Percentiles rank a stretch among this genome's conserved stretches.
Conservation (phyloP, 306 rosid genomes). For the Cicer cuneatum region DNA sequence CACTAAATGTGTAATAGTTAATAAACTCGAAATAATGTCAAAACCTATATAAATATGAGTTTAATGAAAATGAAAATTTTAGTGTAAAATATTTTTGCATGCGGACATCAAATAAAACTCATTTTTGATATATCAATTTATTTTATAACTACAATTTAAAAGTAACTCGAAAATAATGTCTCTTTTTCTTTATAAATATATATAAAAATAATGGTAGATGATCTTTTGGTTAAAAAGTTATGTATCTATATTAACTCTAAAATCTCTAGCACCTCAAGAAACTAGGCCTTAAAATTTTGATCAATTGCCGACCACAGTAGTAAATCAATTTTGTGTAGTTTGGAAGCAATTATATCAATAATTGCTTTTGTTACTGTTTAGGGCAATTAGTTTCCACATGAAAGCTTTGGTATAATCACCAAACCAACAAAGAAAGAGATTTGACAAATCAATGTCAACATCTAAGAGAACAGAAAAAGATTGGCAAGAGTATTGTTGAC, state of each 20-base stretch:
- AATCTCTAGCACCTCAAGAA: slow-evolving; percentile 7
- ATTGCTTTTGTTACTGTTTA: slow-evolving; percentile 35
- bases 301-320: slow-evolving; percentile 44
- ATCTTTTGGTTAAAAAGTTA: background rate
- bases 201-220: too few relatives aligned
- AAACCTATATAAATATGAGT: too few relatives aligned
- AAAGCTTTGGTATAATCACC: slow-evolving; percentile 47
- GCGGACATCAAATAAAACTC: too few relatives aligned
- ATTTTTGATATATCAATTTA: too few relatives aligned
- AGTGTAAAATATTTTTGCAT: too few relatives aligned
- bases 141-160: too few relatives aligned
- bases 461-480: slow-evolving; percentile 46
- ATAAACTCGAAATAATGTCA: too few relatives aligned
- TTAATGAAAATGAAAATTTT: too few relatives aligned
- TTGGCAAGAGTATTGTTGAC: slow-evolving; percentile 42
- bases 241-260: background rate
- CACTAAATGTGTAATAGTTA: too few relatives aligned
- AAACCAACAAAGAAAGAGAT: slow-evolving; percentile 48
- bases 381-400: slow-evolving; percentile 37
- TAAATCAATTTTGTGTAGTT: slow-evolving; percentile 45
- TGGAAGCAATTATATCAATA: slow-evolving; percentile 48
- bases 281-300: slow-evolving; percentile 32
- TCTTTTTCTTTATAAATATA: too few relatives aligned
- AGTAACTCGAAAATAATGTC: too few relatives aligned
- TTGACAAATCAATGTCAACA: slow-evolving; percentile 42